Conservation (phyloP, 192 early-diverging fungal genomes). For the Geosiphon pyriformis region DNA sequence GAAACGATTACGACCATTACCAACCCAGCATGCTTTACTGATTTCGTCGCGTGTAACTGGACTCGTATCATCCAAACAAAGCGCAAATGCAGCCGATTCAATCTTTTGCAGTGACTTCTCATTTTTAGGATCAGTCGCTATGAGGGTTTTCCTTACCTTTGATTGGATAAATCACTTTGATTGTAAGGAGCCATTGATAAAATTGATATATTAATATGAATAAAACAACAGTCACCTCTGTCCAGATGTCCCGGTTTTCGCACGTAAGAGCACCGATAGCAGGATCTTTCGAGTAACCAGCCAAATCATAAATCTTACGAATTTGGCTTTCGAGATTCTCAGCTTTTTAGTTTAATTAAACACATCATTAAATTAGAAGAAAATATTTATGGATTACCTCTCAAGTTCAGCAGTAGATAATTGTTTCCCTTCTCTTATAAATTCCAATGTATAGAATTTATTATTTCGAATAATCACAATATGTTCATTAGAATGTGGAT, state of each 20-base stretch:
- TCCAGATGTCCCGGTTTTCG: conserved; percentile 94
- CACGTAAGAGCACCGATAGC: conserved; percentile 84
- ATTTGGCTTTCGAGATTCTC: conserved; percentile 46
- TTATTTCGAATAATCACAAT: conserved; percentile 86
- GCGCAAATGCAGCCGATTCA: conserved; percentile 79
- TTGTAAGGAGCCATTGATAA: conserved; percentile 7
- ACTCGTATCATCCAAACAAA: conserved; percentile 84
- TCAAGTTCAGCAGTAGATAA: conserved; percentile 83
- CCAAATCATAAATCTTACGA: conserved; percentile 57
- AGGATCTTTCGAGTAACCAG: conserved; percentile 61
- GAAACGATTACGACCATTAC: conserved; percentile 94
- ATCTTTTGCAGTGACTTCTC: conserved; percentile 70
- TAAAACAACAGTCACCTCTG: conserved; percentile 48
- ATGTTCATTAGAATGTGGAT: conserved; percentile 73
- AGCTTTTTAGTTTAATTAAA: too few species aligned
- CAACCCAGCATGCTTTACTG: conserved; percentile 89
- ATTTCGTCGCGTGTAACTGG: conserved; percentile 88
- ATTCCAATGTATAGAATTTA: conserved; percentile 79
- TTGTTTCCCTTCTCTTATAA: conserved; percentile 69
- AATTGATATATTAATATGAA: conserved; percentile 8
- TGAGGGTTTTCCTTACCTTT: conserved; percentile 60
- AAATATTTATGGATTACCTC: conserved; percentile 27
- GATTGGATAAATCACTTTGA: conserved; percentile 17
- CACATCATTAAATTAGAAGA: not conserved
- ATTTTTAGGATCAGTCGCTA: conserved; percentile 64